Evolutionary conservation across 1,284 basidiomycete species (phyloP), one percentile per base, ranked within the genome.

Genomic region (Wolfiporia cocos): DNA sequence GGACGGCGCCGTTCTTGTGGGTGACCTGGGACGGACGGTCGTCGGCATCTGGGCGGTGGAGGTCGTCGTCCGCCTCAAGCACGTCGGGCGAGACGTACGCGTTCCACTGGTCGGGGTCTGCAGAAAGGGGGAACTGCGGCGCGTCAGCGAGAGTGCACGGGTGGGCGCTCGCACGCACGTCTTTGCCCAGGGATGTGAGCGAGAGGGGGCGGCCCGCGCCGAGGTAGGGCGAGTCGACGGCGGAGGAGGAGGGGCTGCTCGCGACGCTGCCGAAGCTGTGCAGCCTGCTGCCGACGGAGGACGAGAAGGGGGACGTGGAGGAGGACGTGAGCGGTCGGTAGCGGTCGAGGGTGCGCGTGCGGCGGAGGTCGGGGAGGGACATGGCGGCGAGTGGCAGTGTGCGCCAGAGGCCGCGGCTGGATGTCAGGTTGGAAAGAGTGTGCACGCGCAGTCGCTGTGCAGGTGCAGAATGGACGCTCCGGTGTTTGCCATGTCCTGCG

Each of bases 1-100:
- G 44, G 29, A 60, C 41, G 44, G 57, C 45, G 1, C 55, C 51
- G 21, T 59, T 54, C n/a, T n/a, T n/a, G 17, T 47, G 46, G 22
- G 59, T 52, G 19, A 55, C 51, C 23, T 37, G 17, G 15, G n/a
- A 12, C 4, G 38, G 34, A 32, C 49, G 53, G 20, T 52, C 52
- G 11, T 36, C 41, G 14, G 57, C 49, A 28, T 64, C 63, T 1
- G 64, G 64, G 22, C 49, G 46, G 49, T 66, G 63, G 3, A 66
- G 52, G 15, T 57, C 53, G 48, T 66, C 64, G 48, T 65, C 64
- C 4, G 55, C 50, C 38, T 65, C 63, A 39, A 61, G 60, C 41
- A 51, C 44, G 35, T 63, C 57, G 6, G 51, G 55, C 6, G 56
- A 52, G 36, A 63, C 51, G 50, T 61, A 44, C 4, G 54, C 37